phyloP scores from a whole-genome alignment of 495 filamentous ascomycete genomes.

The Aspergillus leporis region DNA sequence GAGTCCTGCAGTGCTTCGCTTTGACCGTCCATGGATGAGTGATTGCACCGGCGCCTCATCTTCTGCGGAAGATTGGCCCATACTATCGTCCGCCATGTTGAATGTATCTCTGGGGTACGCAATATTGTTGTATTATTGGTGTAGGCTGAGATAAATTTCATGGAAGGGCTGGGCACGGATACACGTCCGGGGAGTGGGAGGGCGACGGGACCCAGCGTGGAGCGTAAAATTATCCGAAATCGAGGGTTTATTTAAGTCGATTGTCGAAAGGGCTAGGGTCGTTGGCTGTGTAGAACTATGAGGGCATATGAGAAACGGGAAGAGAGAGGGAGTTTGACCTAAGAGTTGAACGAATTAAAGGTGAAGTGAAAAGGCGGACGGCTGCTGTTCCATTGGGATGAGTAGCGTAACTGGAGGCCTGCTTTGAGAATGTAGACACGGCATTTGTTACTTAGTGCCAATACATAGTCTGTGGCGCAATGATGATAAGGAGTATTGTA shows the following conservation, averaged over 20 bases:
- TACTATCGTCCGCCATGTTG: constrained; percentile 35
- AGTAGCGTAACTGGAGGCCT: neutral
- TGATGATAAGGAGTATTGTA: neutral
- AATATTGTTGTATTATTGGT: neutral
- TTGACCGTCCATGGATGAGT: constrained; percentile 73
- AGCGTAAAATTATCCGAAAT: too few species aligned
- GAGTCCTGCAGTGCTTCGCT: constrained; percentile 83
- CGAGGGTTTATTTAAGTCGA: too few species aligned
- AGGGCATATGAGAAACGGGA: too few species aligned
- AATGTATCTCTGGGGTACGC: neutral
- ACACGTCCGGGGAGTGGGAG: too few species aligned
- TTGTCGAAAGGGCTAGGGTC: neutral
- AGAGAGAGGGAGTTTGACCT: neutral
- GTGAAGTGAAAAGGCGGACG: neutral
- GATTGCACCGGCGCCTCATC: constrained; percentile 61
- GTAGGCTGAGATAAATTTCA: neutral
- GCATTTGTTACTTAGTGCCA: neutral
- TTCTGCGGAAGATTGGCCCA: constrained; percentile 35
- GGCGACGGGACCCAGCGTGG: too few species aligned
- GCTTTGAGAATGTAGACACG: neutral
- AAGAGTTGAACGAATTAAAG: neutral
- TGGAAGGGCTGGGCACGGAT: neutral
- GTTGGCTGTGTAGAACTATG: neutral
- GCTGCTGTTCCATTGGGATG: neutral
- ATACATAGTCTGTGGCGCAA: neutral